Percentiles rank a stretch among this genome's conserved stretches.
These are phyloP conservation scores for Saprolegnia parasitica DNA, from an alignment of 352 stramenopile species.

Conservation along the genomic window DNA sequence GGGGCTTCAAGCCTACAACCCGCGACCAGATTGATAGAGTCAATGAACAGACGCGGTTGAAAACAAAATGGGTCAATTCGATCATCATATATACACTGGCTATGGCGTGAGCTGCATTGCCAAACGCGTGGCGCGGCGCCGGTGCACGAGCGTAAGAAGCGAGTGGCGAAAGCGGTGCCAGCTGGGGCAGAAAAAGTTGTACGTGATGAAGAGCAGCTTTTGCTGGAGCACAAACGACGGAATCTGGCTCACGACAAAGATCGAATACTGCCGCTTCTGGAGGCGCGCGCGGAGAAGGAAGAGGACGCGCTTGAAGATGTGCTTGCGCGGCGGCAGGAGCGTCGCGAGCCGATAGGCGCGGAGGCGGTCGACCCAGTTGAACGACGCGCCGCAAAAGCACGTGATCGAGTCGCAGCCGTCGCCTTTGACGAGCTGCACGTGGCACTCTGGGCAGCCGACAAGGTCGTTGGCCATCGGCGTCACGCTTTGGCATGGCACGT, in stretches of 20 bases:
- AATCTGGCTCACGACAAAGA: constrained; percentile 2
- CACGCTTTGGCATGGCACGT: not conserved
- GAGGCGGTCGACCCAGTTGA: constrained; percentile 5
- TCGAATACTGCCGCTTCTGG: not conserved
- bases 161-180: not conserved
- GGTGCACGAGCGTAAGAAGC: not conserved
- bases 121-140: no score
- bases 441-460: constrained; percentile 1
- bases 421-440: constrained; percentile 19
- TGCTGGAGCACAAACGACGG: not conserved
- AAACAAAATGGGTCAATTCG: no score
- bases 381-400: constrained; percentile 14
- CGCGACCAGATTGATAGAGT: no score
- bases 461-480: not conserved
- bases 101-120: no score
- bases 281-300: not conserved
- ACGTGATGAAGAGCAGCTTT: not conserved
- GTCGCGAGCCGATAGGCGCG: not conserved
- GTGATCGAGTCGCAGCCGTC: constrained; percentile 19
- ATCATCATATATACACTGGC: no score
- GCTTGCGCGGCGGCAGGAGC: not conserved
- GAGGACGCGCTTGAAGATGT: not conserved
- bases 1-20: no score
- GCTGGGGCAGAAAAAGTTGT: not conserved
- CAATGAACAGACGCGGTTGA: no score